Evolutionary conservation across 2,329 filamentous ascomycete genomes (phyloP), one percentile per base, ranked within the genome.

Genomic region (Sclerotinia subarctica): DNA sequence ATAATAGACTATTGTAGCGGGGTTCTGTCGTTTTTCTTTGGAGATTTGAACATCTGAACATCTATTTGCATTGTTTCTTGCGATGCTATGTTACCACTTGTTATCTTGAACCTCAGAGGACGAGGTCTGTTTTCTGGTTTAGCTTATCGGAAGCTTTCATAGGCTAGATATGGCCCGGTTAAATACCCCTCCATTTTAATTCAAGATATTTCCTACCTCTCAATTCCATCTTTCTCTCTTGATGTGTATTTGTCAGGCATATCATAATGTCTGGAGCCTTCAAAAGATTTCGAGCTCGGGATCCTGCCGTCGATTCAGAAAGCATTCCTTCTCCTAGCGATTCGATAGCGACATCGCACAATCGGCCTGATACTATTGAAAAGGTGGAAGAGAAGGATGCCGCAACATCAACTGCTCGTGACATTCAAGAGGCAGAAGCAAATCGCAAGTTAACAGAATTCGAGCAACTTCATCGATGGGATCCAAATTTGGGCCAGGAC

Each of bases 381-480:
- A 62, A 44, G 15, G 3, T 44, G 24, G 56, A 62, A 62, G 64
- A 68, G 19, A 70, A 71, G 32, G 59, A 67, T 29, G 35, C 3
- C 5, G 64, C 52, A 11, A 58, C 26, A 29, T 68, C 70, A 38
- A 69, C 53, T 32, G 64, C 66, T 38, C 46, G 24, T 17, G 64
- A 69, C 26, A 53, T 69, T 8, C 7, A 67, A 56, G 70, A 71
- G 15, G 66, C 47, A 32, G 70, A 70, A 51, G 67, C 70, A 42
- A 71, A 70, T 65, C 69, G 60, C 42, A 70, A 69, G 19, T 51
- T 70, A 4, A 38, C 64, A n/a, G 57, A 59, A 15, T 70, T 71
- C 57, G 69, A 70, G 52, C 68, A 64, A 64, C 64, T 69, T 44
- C 69, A 70, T 32, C 32, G 69, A 67, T 71, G 69, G 70, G 70